Conservation (phyloP, 225 moss, liverwort and hornwort species). For the Marchantia paleacea region DNA sequence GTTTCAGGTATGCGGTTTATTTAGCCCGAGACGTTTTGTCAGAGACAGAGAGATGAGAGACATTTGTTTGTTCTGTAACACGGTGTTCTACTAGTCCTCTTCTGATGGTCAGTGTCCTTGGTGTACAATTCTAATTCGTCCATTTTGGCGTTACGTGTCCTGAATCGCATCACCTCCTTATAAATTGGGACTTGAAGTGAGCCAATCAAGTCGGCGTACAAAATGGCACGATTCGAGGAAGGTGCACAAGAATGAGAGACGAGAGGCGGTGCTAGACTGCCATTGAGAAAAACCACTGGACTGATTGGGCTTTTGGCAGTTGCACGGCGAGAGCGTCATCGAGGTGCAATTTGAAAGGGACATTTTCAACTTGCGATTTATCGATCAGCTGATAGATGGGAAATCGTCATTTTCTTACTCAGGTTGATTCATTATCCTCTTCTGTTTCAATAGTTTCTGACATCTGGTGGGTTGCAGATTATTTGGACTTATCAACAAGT, state of each 20-base stretch:
- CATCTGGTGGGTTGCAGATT: not conserved
- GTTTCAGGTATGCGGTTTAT: conserved; percentile 3
- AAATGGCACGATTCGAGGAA: not conserved
- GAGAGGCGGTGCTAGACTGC: not conserved
- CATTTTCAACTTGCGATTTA: not conserved
- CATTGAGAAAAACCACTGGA: not conserved
- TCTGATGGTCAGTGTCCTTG: not conserved
- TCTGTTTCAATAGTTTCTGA: not conserved
- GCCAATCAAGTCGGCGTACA: not conserved
- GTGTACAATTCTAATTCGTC: not conserved
- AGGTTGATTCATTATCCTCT: not conserved
- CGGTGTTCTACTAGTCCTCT: not conserved
- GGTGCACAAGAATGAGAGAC: not conserved
- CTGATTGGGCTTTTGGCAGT: not conserved
- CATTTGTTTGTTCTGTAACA: not conserved
- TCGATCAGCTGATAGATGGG: not conserved
- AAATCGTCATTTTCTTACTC: conserved; percentile 6
- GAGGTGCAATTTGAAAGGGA: not conserved
- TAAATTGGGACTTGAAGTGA: not conserved
- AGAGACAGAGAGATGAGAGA: not conserved
- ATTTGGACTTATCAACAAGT: not conserved
- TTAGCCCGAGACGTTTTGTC: not conserved
- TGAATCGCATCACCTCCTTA: not conserved
- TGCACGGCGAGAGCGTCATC: not conserved
- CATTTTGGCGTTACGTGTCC: not conserved